phyloP scores from a whole-genome alignment of 2,329 filamentous ascomycete genomes.

The Ophiostoma himal-ulmi region DNA sequence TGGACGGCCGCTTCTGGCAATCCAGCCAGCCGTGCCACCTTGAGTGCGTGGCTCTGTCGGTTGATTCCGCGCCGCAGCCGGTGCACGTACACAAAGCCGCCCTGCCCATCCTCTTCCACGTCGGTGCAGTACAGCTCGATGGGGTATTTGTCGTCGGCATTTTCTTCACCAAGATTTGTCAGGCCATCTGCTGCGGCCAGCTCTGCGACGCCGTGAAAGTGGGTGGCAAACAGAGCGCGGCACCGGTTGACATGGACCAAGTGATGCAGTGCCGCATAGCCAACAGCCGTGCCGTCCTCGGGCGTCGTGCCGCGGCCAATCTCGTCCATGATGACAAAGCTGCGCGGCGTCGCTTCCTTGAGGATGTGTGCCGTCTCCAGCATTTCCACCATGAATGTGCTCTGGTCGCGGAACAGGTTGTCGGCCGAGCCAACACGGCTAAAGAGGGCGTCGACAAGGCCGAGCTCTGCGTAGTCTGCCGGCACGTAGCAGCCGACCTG shows the following conservation, averaged over 20 bases:
- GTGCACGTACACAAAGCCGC: slow-evolving; percentile 82
- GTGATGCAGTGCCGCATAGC: slow-evolving; percentile 82
- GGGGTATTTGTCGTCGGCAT: slow-evolving; percentile 27
- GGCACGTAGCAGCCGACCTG: slow-evolving; percentile 92
- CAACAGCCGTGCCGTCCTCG: slow-evolving; percentile 83
- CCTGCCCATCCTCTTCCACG: slow-evolving; percentile 64
- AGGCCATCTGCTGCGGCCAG: slow-evolving; percentile 55
- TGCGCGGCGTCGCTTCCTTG: slow-evolving; percentile 71
- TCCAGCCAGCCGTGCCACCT: slow-evolving; percentile 84
- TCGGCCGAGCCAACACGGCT: slow-evolving; percentile 90
- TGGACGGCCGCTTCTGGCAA: slow-evolving; percentile 66
- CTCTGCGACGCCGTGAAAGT: slow-evolving; percentile 82
- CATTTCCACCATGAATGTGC: slow-evolving; percentile 99
- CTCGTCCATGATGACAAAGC: slow-evolving; percentile 98
- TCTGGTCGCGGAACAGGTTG: slow-evolving; percentile 89
- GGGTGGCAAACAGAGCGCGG: slow-evolving; percentile 84
- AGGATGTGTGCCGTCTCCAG: slow-evolving; percentile 90
- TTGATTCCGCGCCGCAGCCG: slow-evolving; percentile 77
- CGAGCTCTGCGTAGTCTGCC: slow-evolving; percentile 76
- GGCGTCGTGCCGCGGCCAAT: slow-evolving; percentile 91
- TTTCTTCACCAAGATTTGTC: slow-evolving; percentile 27
- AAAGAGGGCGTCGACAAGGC: slow-evolving; percentile 93
- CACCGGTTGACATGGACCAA: slow-evolving; percentile 71
- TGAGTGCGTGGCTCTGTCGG: slow-evolving; percentile 80
- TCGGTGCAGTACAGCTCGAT: slow-evolving; percentile 84